phyloP scores from a whole-genome alignment of 2,329 filamentous ascomycete species.

The Colletotrichum destructivum region DNA sequence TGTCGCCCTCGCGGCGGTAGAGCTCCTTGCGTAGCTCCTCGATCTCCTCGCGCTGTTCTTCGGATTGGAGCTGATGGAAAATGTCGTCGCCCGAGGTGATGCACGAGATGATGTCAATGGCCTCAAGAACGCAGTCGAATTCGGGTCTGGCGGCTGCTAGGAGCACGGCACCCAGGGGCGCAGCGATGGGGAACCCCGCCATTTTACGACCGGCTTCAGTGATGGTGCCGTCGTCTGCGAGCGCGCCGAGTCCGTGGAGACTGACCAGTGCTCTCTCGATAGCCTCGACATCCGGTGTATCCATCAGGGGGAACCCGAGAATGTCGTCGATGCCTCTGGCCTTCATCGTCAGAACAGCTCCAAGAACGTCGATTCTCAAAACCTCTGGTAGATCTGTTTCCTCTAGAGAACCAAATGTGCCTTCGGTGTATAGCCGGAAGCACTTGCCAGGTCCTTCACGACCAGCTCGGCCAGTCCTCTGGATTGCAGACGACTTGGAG shows the following conservation, averaged over 20 bases:
- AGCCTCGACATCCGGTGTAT: slow-evolving; percentile 82
- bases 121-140: slow-evolving; percentile 82
- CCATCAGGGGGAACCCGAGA: slow-evolving; percentile 86
- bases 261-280: slow-evolving; percentile 88
- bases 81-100: slow-evolving; percentile 76
- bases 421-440: slow-evolving; percentile 89
- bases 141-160: slow-evolving; percentile 82
- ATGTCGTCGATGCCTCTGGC: slow-evolving; percentile 89
- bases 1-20: slow-evolving; percentile 73
- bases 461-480: slow-evolving; percentile 91
- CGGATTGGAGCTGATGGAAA: slow-evolving; percentile 72
- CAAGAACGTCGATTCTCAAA: slow-evolving; percentile 87
- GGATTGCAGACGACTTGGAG: slow-evolving; percentile 92
- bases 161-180: slow-evolving; percentile 84
- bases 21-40: slow-evolving; percentile 70
- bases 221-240: slow-evolving; percentile 80
- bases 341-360: slow-evolving; percentile 93
- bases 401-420: slow-evolving; percentile 78
- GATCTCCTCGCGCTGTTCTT: slow-evolving; percentile 69
- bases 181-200: slow-evolving; percentile 86
- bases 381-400: slow-evolving; percentile 90
- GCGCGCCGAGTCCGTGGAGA: slow-evolving; percentile 82
- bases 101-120: slow-evolving; percentile 85
- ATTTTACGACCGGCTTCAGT: slow-evolving; percentile 83
- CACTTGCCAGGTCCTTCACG: slow-evolving; percentile 94